phyloP scores from a whole-genome alignment of 805 yeast species.

The Nakazawaea wickerhamii region DNA sequence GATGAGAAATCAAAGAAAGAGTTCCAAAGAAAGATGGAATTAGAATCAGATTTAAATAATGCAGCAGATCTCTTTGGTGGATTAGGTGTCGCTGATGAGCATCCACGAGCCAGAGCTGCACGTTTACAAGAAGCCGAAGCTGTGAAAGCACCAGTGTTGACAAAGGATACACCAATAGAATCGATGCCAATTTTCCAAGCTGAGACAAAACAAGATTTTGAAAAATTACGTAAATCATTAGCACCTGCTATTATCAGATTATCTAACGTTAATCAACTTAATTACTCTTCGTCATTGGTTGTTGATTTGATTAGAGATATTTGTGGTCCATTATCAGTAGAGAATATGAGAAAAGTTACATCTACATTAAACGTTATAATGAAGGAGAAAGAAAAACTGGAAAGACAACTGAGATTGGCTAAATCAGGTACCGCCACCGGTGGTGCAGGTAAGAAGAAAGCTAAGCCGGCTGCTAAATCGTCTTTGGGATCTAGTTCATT shows the following conservation, averaged over 20 bases:
- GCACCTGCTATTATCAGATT: slow-evolving; percentile 55
- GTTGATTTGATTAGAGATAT: slow-evolving; percentile 84
- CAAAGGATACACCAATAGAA: slow-evolving; percentile 61
- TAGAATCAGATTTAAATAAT: slow-evolving; percentile 81
- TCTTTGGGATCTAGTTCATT: slow-evolving; percentile 48
- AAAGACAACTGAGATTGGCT: slow-evolving; percentile 80
- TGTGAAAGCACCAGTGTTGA: slow-evolving; percentile 28
- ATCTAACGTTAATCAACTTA: slow-evolving; percentile 54
- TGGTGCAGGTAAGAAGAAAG: slow-evolving; percentile 95
- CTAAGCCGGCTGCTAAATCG: slow-evolving; percentile 64
- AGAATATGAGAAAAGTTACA: slow-evolving; percentile 77
- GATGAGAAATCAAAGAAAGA: slow-evolving; percentile 74
- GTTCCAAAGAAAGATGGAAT: slow-evolving; percentile 71
- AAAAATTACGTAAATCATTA: slow-evolving; percentile 69
- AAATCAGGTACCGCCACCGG: slow-evolving; percentile 81
- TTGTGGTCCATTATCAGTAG: slow-evolving; percentile 74
- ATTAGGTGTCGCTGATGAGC: slow-evolving; percentile 49
- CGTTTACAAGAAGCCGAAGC: slow-evolving; percentile 30
- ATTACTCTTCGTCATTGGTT: slow-evolving; percentile 71
- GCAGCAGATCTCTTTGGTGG: slow-evolving; percentile 92
- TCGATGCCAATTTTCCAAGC: slow-evolving; percentile 83
- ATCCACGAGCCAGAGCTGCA: slow-evolving; percentile 52
- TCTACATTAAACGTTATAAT: slow-evolving; percentile 77
- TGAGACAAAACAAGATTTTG: slow-evolving; percentile 72
- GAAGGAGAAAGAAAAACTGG: slow-evolving; percentile 84